A percentile compares a stretch with the other conserved stretches of the same genome.
Conservation (phyloP, 768 basidiomycete species). For the Tremella yokohamensis region DNA sequence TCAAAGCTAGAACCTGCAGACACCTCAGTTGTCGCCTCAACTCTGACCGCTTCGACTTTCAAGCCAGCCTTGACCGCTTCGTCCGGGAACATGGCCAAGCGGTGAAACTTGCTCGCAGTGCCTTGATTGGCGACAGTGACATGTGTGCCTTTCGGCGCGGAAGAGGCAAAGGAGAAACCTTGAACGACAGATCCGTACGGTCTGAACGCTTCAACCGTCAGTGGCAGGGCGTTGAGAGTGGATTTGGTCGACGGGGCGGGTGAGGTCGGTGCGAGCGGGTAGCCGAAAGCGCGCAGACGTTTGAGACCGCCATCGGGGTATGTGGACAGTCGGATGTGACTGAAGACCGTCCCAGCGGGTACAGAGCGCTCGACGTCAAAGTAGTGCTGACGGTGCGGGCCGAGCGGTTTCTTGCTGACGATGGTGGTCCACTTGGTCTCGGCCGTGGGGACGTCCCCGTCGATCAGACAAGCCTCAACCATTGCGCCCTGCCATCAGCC, state of each 20-base stretch:
- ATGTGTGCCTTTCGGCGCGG: slow-evolving; percentile 62
- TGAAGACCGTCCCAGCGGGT: slow-evolving; percentile 58
- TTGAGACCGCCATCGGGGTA: slow-evolving; percentile 95
- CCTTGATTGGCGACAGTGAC: slow-evolving; percentile 85
- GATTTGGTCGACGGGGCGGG: slow-evolving; percentile 3
- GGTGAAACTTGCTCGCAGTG: slow-evolving; percentile 89
- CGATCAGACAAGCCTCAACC: neutral
- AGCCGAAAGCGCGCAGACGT: slow-evolving; percentile 77
- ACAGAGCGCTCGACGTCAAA: slow-evolving; percentile 71
- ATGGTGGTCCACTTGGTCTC: slow-evolving; percentile 68
- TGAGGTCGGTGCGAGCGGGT: slow-evolving; percentile 52
- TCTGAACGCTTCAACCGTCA: slow-evolving; percentile 81
- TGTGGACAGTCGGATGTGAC: slow-evolving; percentile 82
- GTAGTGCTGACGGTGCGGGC: slow-evolving; percentile 83
- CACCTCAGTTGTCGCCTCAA: neutral
- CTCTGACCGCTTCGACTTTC: slow-evolving; percentile 24
- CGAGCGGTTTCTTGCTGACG: slow-evolving; percentile 72
- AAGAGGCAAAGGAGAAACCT: slow-evolving; percentile 67
- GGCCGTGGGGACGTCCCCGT: slow-evolving; percentile 44
- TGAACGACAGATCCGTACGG: slow-evolving; percentile 89
- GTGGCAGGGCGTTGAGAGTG: slow-evolving; percentile 57
- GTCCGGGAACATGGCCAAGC: slow-evolving; percentile 63
- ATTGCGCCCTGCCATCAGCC: slow-evolving; percentile 1
- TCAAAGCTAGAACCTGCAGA: slow-evolving; percentile 3
- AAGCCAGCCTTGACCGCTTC: slow-evolving; percentile 31